These are phyloP conservation scores for Trichodelitschia bisporula DNA, from an alignment of 495 filamentous ascomycete genomes.

Conservation along the genomic window DNA sequence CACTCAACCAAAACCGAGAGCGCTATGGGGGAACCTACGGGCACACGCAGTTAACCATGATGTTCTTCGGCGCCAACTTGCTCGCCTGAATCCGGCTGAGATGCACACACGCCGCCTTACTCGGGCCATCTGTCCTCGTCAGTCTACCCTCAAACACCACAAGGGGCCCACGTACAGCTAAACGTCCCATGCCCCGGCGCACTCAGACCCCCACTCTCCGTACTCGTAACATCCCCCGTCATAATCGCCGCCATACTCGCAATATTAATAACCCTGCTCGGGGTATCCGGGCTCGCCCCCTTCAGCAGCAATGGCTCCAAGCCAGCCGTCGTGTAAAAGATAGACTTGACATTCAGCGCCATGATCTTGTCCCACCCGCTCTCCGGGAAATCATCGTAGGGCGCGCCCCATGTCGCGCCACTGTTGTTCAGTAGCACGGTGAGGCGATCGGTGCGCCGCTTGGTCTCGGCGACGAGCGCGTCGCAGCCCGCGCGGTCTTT, in stretches of 20 bases:
- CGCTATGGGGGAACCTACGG: slow-evolving; percentile 2
- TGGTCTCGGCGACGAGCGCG: slow-evolving; percentile 38
- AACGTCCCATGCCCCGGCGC: slow-evolving; percentile 13
- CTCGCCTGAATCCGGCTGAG: slow-evolving; percentile 14
- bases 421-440: slow-evolving; percentile 65
- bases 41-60: slow-evolving; percentile 15
- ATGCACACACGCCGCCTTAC: slow-evolving; percentile 16
- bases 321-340: slow-evolving; percentile 54
- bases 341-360: slow-evolving; percentile 55
- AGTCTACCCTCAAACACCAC: neutral
- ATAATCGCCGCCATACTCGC: too few species aligned
- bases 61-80: slow-evolving; percentile 15
- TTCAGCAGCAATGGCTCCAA: slow-evolving; percentile 48
- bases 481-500: slow-evolving; percentile 37
- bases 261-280: slow-evolving; percentile 50
- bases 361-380: slow-evolving; percentile 46
- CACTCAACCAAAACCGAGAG: too few species aligned
- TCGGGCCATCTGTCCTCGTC: slow-evolving; percentile 9
- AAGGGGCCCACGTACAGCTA: slow-evolving; percentile 5
- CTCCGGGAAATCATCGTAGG: slow-evolving; percentile 40
- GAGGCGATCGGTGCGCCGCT: slow-evolving; percentile 35
- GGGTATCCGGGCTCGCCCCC: slow-evolving; percentile 21
- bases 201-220: slow-evolving; percentile 10
- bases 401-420: slow-evolving; percentile 46
- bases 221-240: slow-evolving; percentile 14